Base-by-base conservation (phyloP, 1,139 yeast genomes). In the Candida tetrigidarum region DNA sequence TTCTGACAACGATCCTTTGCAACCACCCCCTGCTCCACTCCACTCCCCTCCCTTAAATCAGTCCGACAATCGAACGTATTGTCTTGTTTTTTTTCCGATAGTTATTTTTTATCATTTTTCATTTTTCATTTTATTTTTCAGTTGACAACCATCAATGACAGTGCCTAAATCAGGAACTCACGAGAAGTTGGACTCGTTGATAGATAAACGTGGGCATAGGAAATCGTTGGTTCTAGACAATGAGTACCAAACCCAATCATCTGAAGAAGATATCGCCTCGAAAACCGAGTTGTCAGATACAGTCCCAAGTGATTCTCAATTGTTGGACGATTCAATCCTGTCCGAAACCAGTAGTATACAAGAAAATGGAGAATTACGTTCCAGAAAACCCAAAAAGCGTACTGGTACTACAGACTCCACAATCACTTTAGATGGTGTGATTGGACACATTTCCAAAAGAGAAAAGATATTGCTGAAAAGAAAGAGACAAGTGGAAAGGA, bases 181-280 rank as follows among this genome's bases (percentile, higher is more conserved):
- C 36, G 55, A 53, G 11, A 50, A 54, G 8, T 50, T 60, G 11
- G 41, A 54, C 23, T 37, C 41, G 7, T 48, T 60, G 9, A 44
- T 50, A 12, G 44, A 50, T 23, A 42, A 52, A 15, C 56, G 52
- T 39, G 54, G 47, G 5, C 50, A 44, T 14, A 44, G 64, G 22
- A 43, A 47, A 36, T 54, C 60, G 14, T 50, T 61, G 20, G 48
- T 52, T n/a, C 12, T 55, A 5, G 56, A 58, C 22, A 54, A 57
- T 30, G 63, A 59, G 20, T 61, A 50, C 42, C 32, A 26, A 4
- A 46, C 34, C 5, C 43, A 47, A 3, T 43, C 49, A 12, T 37
- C 41, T 6, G 44, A 42, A 28, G 44, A 42, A n/a, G 41, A 42
- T 14, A 26, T 9, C n/a, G n/a, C n/a, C 12, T 15, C 28, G 10